Conservation (phyloP, 805 yeast species). For the Spathaspora arborariae region DNA sequence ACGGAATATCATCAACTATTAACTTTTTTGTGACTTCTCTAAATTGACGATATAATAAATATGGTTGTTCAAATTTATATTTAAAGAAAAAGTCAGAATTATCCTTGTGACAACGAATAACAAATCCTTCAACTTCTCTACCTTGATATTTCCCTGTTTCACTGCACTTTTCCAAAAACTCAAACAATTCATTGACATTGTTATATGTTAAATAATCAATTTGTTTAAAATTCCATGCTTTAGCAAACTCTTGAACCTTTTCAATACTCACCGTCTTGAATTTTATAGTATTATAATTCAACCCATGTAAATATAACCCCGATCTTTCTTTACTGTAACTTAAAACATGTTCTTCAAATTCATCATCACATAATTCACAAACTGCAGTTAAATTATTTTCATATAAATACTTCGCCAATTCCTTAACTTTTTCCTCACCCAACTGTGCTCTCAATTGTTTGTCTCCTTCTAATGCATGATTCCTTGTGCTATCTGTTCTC, state of each 20-base stretch:
- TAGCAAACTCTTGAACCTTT: conserved; percentile 57
- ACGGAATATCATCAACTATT: conserved; percentile 31
- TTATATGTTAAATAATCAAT: conserved; percentile 45
- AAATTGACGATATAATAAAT: conserved; percentile 83
- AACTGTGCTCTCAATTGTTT: conserved; percentile 54
- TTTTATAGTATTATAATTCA: conserved; percentile 61
- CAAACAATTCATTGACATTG: conserved; percentile 38
- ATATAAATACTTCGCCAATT: conserved; percentile 56
- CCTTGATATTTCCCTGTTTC: conserved; percentile 68
- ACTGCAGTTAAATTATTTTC: conserved; percentile 70
- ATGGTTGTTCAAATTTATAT: conserved; percentile 93
- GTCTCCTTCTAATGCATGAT: conserved; percentile 78
- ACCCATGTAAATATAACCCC: conserved; percentile 88
- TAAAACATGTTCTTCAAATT: conserved; percentile 89
- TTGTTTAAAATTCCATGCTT: conserved; percentile 64
- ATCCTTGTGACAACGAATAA: conserved; percentile 58
- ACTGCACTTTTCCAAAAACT: conserved; percentile 53
- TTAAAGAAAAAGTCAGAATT: conserved; percentile 72
- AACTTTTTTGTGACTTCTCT: conserved; percentile 76
- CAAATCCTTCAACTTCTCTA: conserved; percentile 89
- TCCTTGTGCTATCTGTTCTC: conserved; percentile 43
- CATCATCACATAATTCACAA: conserved; percentile 89
- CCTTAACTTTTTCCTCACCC: conserved; percentile 24
- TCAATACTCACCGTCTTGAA: conserved; percentile 66
- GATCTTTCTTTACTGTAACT: conserved; percentile 62